Percentiles rank a stretch among this genome's conserved stretches.
These are phyloP conservation scores for Pythium rhizo-oryzae DNA, from an alignment of 352 stramenopile species.

Conservation along the genomic window DNA sequence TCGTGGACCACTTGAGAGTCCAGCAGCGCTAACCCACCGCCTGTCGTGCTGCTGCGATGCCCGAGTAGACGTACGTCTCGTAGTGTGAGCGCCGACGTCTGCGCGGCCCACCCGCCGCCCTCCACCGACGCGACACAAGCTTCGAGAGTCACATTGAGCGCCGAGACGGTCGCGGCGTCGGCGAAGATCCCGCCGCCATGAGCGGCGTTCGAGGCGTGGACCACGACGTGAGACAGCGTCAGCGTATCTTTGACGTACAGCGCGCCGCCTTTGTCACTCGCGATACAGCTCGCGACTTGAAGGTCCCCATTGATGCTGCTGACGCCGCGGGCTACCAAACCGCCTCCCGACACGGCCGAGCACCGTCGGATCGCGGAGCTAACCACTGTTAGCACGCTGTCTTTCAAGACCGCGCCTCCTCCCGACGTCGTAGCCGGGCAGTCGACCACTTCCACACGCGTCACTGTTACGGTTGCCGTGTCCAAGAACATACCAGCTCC, in stretches of 20 bases:
- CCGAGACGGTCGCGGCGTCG: background rate
- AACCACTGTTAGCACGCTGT: background rate
- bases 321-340: constrained; percentile 1
- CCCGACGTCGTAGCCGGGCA: constrained; percentile 11
- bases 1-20: constrained; percentile 30
- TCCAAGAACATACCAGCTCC: constrained; percentile 18
- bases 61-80: constrained; percentile 5
- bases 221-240: background rate
- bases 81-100: constrained; percentile 8
- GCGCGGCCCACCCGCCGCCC: constrained; percentile 37
- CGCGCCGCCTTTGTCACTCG: constrained; percentile 24
- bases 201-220: constrained; percentile 10
- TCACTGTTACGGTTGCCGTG: background rate
- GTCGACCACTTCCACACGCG: constrained; percentile 2
- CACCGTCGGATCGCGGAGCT: constrained; percentile 6
- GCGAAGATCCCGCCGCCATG: constrained; percentile 41
- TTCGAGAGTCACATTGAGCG: constrained; percentile 11
- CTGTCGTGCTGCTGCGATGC: constrained; percentile 16
- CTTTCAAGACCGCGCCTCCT: constrained; percentile 28
- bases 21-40: constrained; percentile 39
- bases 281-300: background rate
- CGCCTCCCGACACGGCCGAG: constrained; percentile 21
- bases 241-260: constrained; percentile 17
- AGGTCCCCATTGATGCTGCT: constrained; percentile 11
- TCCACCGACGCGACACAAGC: constrained; percentile 17